Percentiles rank a stretch among this genome's conserved stretches.
These are phyloP conservation scores for Xylaria curta DNA, from an alignment of 495 filamentous ascomycete species.

Conservation along the genomic window DNA sequence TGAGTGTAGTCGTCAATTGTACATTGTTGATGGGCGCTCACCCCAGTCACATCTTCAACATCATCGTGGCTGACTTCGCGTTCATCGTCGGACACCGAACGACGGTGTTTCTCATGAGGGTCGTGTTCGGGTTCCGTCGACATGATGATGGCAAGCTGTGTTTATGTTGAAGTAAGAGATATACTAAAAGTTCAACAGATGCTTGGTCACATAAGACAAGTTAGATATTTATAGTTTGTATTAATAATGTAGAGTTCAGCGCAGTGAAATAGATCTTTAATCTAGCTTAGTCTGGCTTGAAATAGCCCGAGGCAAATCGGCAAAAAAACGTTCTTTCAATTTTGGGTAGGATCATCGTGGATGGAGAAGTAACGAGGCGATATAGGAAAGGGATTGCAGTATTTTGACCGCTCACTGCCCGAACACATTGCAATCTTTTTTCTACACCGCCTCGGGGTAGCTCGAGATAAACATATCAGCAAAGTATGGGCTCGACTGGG, in stretches of 20 bases:
- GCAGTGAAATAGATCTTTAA: not conserved
- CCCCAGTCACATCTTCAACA: slow-evolving; percentile 8
- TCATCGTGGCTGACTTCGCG: slow-evolving; percentile 16
- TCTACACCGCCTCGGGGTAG: not conserved
- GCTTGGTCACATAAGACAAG: not conserved
- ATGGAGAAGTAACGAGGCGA: not conserved
- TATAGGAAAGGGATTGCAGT: too few relatives aligned
- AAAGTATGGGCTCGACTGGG: not conserved
- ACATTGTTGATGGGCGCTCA: not conserved
- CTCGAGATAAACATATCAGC: not conserved
- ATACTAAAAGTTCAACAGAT: not conserved
- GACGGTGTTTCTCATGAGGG: slow-evolving; percentile 9
- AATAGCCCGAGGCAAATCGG: slow-evolving; percentile 9
- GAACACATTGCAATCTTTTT: too few relatives aligned
- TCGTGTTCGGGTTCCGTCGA: not conserved
- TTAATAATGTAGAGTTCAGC: not conserved
- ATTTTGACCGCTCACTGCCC: too few relatives aligned
- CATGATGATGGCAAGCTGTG: slow-evolving; percentile 6
- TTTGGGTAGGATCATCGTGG: not conserved
- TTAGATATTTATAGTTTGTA: not conserved
- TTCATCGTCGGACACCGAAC: slow-evolving; percentile 18
- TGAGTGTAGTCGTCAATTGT: not conserved
- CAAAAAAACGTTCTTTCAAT: too few relatives aligned
- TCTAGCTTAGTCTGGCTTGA: not conserved
- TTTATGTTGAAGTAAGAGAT: not conserved